These are phyloP conservation scores for Citrus hindsii DNA, from an alignment of 345 rosid species.

Conservation along the genomic window DNA sequence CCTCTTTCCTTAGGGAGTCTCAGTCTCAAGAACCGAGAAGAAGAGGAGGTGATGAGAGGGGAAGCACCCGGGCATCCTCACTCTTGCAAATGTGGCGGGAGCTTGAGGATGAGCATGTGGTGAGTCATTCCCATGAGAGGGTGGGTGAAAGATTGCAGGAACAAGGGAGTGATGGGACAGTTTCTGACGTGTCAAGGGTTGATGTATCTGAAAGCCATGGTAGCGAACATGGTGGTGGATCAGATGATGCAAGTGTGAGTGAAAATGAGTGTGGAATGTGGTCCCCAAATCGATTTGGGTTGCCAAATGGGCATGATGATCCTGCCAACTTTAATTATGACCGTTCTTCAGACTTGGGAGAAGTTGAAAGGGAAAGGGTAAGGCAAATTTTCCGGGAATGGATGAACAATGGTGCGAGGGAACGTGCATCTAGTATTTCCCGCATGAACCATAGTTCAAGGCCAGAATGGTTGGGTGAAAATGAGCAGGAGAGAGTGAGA, in stretches of 20 bases:
- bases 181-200: constrained; percentile 32
- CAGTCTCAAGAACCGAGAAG: constrained; percentile 50
- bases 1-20: constrained; percentile 69
- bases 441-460: constrained; percentile 42
- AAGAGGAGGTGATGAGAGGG: constrained; percentile 52
- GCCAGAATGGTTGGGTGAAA: constrained; percentile 83
- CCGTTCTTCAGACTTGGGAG: constrained; percentile 61
- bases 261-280: constrained; percentile 58
- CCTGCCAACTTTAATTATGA: constrained; percentile 28
- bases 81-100: constrained; percentile 86
- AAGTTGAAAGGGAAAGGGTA: constrained; percentile 82
- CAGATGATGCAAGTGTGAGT: constrained; percentile 38
- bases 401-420: constrained; percentile 67
- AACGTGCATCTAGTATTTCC: constrained; percentile 41
- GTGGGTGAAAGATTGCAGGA: constrained; percentile 41
- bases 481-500: constrained; percentile 93
- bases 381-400: constrained; percentile 82
- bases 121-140: constrained; percentile 57
- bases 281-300: constrained; percentile 44
- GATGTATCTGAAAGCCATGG: constrained; percentile 37
- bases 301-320: constrained; percentile 54
- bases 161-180: constrained; percentile 36
- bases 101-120: constrained; percentile 82
- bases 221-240: constrained; percentile 34
- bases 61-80: constrained; percentile 69